These are phyloP conservation scores for Decorospora gaudefroyi DNA, from an alignment of 2,329 filamentous ascomycete genomes.

Conservation along the genomic window DNA sequence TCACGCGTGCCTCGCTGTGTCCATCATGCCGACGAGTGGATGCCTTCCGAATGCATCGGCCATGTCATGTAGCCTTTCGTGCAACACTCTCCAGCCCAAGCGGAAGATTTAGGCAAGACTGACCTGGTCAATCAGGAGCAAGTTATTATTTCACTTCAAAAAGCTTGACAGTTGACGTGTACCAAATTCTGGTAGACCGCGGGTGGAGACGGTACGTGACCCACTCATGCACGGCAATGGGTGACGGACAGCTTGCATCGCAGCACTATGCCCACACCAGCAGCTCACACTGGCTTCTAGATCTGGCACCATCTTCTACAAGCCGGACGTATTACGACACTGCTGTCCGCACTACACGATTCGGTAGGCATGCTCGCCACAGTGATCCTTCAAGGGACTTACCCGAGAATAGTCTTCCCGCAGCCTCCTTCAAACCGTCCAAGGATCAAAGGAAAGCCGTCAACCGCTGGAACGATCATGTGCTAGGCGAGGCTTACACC, in stretches of 20 bases:
- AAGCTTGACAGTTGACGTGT: conserved; percentile 66
- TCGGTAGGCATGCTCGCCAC: conserved; percentile 46
- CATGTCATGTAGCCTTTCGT: not conserved
- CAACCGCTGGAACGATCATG: conserved; percentile 74
- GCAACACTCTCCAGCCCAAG: not conserved
- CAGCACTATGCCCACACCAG: conserved; percentile 4
- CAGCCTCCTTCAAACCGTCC: conserved; percentile 65
- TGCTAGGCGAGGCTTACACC: conserved; percentile 70
- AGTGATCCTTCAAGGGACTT: conserved; percentile 7
- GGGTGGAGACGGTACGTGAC: conserved; percentile 73
- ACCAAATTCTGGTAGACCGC: conserved; percentile 72
- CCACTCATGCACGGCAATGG: conserved; percentile 10
- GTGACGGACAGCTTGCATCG: conserved; percentile 9
- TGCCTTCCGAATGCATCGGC: no score
- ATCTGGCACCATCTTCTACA: conserved; percentile 69
- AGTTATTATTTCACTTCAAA: conserved; percentile 71
- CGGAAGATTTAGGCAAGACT: conserved; percentile 25
- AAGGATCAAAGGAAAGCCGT: conserved; percentile 75
- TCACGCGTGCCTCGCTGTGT: conserved; percentile 30
- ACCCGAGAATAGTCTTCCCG: conserved; percentile 61
- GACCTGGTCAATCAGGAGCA: conserved; percentile 60
- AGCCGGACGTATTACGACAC: conserved; percentile 74
- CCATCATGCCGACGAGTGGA: no score
- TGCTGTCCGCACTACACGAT: conserved; percentile 94
- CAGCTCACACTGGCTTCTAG: conserved; percentile 29